Conservation (phyloP, 108 stramenopile species). For the Pseudonitzschia pungens region DNA sequence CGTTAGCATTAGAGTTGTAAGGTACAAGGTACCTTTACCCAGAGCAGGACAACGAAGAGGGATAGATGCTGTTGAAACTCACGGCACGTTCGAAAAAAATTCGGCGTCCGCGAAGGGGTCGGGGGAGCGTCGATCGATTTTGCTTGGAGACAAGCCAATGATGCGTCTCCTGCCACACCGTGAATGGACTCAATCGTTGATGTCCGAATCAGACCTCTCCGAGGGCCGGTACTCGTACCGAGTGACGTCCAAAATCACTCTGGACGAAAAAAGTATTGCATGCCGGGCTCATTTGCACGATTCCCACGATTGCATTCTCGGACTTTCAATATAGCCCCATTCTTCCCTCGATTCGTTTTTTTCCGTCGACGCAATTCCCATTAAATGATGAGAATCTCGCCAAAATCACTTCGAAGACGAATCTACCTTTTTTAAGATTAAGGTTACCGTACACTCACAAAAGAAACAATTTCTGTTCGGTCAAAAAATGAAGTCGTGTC, state of each 20-base stretch:
- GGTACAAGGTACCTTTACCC: no score
- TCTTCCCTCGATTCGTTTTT: neutral
- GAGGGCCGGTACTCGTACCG: no score
- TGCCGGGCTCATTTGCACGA: neutral
- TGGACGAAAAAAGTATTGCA: no score
- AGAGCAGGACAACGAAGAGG: no score
- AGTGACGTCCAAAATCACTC: no score
- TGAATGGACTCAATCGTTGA: neutral
- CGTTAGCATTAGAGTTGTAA: no score
- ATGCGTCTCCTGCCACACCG: neutral
- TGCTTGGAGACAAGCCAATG: neutral
- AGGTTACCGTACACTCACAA: no score
- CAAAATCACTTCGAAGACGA: neutral
- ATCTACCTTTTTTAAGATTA: no score
- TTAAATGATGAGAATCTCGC: neutral
- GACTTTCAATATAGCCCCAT: neutral
- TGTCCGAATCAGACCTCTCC: neutral
- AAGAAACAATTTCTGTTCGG: neutral
- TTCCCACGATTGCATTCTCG: constrained; percentile 2
- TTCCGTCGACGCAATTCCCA: neutral
- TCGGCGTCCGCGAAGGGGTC: neutral
- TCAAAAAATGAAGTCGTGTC: neutral
- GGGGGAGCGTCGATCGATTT: neutral
- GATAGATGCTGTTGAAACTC: no score
- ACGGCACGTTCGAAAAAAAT: neutral